Evolutionary conservation across 495 filamentous ascomycete species (phyloP).

Genomic region (Daldinia vernicosa): DNA sequence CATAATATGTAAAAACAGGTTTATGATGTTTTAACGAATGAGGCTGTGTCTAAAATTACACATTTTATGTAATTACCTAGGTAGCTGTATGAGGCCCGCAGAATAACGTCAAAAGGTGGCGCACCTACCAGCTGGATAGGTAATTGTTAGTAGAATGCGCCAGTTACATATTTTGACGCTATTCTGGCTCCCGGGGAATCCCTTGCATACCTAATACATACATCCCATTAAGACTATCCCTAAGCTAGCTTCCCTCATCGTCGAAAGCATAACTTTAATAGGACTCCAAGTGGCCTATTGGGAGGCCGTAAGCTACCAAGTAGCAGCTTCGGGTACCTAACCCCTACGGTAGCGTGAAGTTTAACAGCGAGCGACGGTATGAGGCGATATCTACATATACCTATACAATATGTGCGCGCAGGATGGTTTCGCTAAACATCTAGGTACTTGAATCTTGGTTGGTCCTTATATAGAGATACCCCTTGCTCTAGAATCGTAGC

Average conservation of each 20-base stretch:
- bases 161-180: too few relatives aligned
- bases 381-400: neutral
- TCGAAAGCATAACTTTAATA: slow-evolving; percentile 33
- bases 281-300: neutral
- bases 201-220: slow-evolving; percentile 28
- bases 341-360: neutral
- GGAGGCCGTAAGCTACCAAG: neutral
- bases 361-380: neutral
- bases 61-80: slow-evolving; percentile 19
- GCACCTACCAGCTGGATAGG: too few relatives aligned
- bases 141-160: too few relatives aligned
- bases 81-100: neutral
- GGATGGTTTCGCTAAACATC: slow-evolving; percentile 14
- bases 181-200: slow-evolving; percentile 8
- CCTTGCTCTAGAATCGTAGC: slow-evolving; percentile 23
- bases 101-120: too few relatives aligned
- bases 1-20: slow-evolving; percentile 26
- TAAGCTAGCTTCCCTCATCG: slow-evolving; percentile 8
- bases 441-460: neutral
- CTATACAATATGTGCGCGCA: neutral
- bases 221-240: neutral
- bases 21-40: slow-evolving; percentile 36
- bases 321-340: neutral
- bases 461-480: slow-evolving; percentile 12
- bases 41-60: slow-evolving; percentile 36